phyloP scores from a whole-genome alignment of 768 basidiomycete species.

The Agaricus subrufescens region DNA sequence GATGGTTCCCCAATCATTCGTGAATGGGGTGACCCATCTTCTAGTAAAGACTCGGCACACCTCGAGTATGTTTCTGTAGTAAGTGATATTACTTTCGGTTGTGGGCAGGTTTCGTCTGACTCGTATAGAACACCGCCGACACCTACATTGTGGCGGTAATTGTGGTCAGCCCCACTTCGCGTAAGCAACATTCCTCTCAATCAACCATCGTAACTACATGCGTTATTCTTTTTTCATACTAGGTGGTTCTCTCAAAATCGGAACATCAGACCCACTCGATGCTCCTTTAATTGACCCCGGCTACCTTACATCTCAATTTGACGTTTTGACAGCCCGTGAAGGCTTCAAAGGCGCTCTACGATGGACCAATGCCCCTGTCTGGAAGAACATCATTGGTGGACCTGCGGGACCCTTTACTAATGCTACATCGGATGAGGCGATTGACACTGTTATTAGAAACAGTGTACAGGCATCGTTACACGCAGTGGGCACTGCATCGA shows the following conservation, averaged over 20 bases:
- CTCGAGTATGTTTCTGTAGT: slow-evolving; percentile 9
- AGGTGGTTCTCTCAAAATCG: slow-evolving; percentile 10
- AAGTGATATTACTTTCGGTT: not conserved
- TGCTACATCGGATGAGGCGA: not conserved
- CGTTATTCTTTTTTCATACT: slow-evolving; percentile 9
- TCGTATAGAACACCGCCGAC: slow-evolving; percentile 14
- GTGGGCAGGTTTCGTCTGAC: not conserved
- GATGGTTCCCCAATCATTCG: slow-evolving; percentile 7
- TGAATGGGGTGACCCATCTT: slow-evolving; percentile 6
- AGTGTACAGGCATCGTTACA: slow-evolving; percentile 20
- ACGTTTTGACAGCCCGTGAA: slow-evolving; percentile 1
- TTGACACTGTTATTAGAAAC: slow-evolving; percentile 14
- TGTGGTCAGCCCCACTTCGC: slow-evolving; percentile 23
- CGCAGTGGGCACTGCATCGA: slow-evolving; percentile 26
- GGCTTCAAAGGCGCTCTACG: slow-evolving; percentile 8
- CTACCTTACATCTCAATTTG: slow-evolving; percentile 4
- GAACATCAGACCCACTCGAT: slow-evolving; percentile 6
- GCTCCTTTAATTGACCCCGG: slow-evolving; percentile 6
- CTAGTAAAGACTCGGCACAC: slow-evolving; percentile 9
- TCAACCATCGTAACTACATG: not conserved
- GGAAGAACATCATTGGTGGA: slow-evolving; percentile 5
- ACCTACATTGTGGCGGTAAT: slow-evolving; percentile 15
- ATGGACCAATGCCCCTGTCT: slow-evolving; percentile 4
- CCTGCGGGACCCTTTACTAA: slow-evolving; percentile 5
- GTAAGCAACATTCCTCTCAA: slow-evolving; percentile 7